Conservation (phyloP, 805 yeast genomes). For the Candida vartiovaarae region DNA sequence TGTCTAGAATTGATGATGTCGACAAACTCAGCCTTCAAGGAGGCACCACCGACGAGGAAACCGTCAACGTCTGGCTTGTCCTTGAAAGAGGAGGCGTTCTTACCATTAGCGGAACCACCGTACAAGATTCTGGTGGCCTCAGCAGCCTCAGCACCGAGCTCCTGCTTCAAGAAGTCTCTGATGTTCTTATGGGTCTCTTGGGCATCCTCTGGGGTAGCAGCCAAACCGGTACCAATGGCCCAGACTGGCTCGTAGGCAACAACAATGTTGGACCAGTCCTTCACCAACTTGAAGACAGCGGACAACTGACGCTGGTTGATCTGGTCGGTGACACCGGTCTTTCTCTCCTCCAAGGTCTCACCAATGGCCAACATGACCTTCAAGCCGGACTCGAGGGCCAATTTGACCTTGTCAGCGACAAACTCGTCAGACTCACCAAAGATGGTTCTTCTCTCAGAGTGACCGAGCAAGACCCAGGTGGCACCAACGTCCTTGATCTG, state of each 20-base stretch:
- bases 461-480: slow-evolving; percentile 93
- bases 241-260: slow-evolving; percentile 99
- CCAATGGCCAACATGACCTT: slow-evolving; percentile 95
- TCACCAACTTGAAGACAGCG: slow-evolving; percentile 74
- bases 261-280: slow-evolving; percentile 89
- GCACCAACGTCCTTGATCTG: slow-evolving; percentile 89
- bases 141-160: slow-evolving; percentile 76
- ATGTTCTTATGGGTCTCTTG: slow-evolving; percentile 88
- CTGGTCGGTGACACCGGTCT: slow-evolving; percentile 76
- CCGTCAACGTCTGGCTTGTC: slow-evolving; percentile 95
- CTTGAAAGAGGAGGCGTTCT: slow-evolving; percentile 84
- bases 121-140: slow-evolving; percentile 81
- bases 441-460: slow-evolving; percentile 96
- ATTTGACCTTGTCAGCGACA: slow-evolving; percentile 90
- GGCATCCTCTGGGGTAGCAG: slow-evolving; percentile 98
- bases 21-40: slow-evolving; percentile 95
- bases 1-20: slow-evolving; percentile 91
- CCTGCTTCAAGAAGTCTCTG: slow-evolving; percentile 72
- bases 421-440: slow-evolving; percentile 86
- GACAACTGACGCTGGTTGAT: slow-evolving; percentile 85
- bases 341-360: slow-evolving; percentile 93
- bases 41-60: slow-evolving; percentile 99
- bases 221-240: slow-evolving; percentile 99
- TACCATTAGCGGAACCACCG: slow-evolving; percentile 98
- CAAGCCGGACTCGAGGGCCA: slow-evolving; percentile 84